These are phyloP conservation scores for Phytophthora idaei DNA, from an alignment of 352 stramenopile species.

Conservation along the genomic window DNA sequence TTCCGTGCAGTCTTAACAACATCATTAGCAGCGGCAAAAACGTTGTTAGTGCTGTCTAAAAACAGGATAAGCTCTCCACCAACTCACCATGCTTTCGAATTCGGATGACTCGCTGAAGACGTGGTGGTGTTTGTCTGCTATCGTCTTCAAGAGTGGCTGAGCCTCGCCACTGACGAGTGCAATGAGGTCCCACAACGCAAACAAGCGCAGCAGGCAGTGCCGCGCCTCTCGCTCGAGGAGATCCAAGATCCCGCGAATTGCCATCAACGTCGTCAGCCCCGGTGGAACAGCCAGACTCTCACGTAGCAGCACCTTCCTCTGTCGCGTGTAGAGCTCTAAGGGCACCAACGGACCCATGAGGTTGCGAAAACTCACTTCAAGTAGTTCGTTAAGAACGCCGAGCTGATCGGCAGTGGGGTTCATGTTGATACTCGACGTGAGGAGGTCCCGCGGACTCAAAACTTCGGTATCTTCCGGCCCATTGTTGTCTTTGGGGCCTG, in stretches of 20 bases:
- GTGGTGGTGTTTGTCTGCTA: conserved; percentile 59
- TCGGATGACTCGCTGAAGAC: conserved; percentile 69
- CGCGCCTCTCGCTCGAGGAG: conserved; percentile 53
- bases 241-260: conserved; percentile 52
- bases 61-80: neutral
- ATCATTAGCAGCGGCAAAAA: neutral
- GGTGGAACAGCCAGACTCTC: conserved; percentile 48
- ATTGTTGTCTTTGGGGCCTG: conserved; percentile 23
- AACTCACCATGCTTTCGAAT: conserved; percentile 64
- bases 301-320: conserved; percentile 42
- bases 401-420: conserved; percentile 36
- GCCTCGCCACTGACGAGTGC: conserved; percentile 39
- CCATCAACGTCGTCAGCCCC: conserved; percentile 46
- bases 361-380: conserved; percentile 75
- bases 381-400: conserved; percentile 56
- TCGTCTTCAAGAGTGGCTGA: conserved; percentile 46
- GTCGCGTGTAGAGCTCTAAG: conserved; percentile 47
- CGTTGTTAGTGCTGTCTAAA: neutral
- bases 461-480: conserved; percentile 18
- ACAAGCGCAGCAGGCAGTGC: conserved; percentile 57
- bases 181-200: conserved; percentile 61
- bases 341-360: conserved; percentile 60
- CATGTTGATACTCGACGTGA: conserved; percentile 18
- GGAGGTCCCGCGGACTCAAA: conserved; percentile 25
- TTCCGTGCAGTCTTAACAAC: conserved; percentile 44